Evolutionary conservation across 2,329 filamentous ascomycete genomes (phyloP).

Genomic region (Lasiodiplodia citricola): DNA sequence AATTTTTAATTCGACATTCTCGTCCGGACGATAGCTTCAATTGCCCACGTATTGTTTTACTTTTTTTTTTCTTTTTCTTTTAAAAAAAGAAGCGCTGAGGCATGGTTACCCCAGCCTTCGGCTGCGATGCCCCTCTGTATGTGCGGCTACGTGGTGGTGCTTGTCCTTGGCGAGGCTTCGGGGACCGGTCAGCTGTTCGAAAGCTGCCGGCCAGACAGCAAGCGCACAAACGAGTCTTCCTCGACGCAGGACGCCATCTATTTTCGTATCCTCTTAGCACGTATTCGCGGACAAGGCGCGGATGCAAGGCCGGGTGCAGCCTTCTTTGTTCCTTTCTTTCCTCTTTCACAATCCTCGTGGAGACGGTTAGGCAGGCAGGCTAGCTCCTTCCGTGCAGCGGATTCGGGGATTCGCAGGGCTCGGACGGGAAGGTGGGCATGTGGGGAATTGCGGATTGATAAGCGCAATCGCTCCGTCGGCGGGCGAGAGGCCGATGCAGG

Average conservation of each 20-base stretch:
- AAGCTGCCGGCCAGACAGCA: no score
- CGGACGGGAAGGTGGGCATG: conserved; percentile 15
- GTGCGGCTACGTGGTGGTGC: background rate
- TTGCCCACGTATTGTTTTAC: no score
- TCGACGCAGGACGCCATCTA: background rate
- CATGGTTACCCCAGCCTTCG: no score
- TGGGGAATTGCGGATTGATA: conserved; percentile 5
- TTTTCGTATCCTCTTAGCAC: no score
- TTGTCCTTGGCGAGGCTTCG: background rate
- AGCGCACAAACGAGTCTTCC: no score
- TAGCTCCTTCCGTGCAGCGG: background rate
- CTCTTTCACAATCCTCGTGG: background rate
- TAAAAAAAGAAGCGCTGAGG: no score
- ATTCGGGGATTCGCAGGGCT: background rate
- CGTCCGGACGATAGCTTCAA: no score
- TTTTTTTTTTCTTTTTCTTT: no score
- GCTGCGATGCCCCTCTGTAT: no score
- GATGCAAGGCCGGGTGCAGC: no score
- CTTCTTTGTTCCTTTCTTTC: background rate
- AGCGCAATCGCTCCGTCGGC: background rate
- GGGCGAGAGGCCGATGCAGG: conserved; percentile 12
- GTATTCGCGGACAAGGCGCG: background rate
- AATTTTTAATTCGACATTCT: no score
- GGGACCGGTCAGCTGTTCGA: background rate
- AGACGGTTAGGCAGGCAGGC: background rate